These are phyloP conservation scores for Zalaria obscura DNA, from an alignment of 2,329 filamentous ascomycete genomes.

Conservation along the genomic window DNA sequence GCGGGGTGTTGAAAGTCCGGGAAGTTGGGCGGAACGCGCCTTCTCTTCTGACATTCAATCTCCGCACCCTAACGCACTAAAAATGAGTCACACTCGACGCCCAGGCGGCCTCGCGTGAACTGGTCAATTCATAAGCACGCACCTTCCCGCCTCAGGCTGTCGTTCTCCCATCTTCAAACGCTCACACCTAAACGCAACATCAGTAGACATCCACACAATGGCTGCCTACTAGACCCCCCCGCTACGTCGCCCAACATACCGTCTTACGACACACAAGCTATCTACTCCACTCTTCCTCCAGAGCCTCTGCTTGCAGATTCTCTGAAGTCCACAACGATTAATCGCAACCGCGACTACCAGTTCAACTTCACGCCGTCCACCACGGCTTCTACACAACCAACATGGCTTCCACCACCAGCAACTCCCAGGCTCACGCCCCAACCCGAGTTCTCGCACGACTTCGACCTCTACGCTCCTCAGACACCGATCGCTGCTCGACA, in stretches of 20 bases:
- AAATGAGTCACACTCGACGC: too few species aligned
- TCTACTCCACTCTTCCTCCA: conserved; percentile 10
- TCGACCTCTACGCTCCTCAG: conserved; percentile 54
- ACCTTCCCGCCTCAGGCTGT: too few species aligned
- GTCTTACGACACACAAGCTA: conserved; percentile 5
- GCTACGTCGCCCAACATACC: conserved; percentile 5
- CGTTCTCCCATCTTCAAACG: too few species aligned
- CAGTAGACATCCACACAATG: conserved; percentile 7
- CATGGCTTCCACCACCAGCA: conserved; percentile 58
- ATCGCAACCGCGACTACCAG: conserved; percentile 24
- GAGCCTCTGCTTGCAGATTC: conserved; percentile 12
- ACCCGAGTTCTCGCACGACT: conserved; percentile 47
- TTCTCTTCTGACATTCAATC: too few species aligned
- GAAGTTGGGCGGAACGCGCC: too few species aligned
- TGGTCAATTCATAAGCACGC: too few species aligned
- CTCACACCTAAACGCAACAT: too few species aligned
- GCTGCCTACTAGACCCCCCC: conserved; percentile 7
- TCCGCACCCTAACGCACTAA: too few species aligned
- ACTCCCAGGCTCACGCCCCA: conserved; percentile 36
- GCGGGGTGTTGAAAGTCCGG: too few species aligned
- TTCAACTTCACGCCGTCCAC: conserved; percentile 64
- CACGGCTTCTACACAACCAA: conserved; percentile 61
- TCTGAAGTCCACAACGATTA: conserved; percentile 54
- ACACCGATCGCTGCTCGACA: conserved; percentile 24
- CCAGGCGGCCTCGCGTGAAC: too few species aligned